Evolutionary conservation across 495 filamentous ascomycete genomes (phyloP).

Genomic region (Aspergillus kassunensis): DNA sequence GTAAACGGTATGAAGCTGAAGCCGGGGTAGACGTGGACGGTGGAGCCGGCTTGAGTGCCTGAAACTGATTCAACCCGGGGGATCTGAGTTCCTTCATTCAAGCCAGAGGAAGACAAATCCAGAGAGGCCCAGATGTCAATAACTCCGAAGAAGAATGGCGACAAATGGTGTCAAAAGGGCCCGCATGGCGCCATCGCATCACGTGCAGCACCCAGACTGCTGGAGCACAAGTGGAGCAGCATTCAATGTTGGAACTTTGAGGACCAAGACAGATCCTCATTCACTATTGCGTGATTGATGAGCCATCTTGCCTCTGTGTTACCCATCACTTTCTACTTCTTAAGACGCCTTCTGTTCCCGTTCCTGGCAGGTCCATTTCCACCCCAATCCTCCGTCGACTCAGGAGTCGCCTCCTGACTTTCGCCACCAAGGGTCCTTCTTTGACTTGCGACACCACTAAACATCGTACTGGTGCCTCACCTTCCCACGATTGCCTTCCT

Average conservation of each 20-base stretch:
- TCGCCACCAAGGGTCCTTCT: constrained; percentile 1
- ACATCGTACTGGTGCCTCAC: background rate
- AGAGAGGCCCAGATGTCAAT: too few relatives aligned
- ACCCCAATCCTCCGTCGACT: too few relatives aligned
- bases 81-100: background rate
- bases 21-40: background rate
- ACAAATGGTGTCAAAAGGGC: constrained; percentile 15
- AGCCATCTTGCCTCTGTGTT: too few relatives aligned
- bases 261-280: constrained; percentile 11
- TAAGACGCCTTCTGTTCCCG: background rate
- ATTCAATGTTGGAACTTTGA: too few relatives aligned
- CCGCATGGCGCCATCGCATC: constrained; percentile 22
- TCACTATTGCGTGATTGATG: constrained; percentile 19
- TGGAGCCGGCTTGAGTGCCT: background rate
- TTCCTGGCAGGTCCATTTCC: background rate
- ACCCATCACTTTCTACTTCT: background rate
- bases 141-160: too few relatives aligned
- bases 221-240: background rate
- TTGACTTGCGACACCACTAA: background rate
- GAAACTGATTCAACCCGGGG: background rate
- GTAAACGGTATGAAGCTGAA: too few relatives aligned
- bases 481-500: background rate
- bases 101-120: too few relatives aligned
- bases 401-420: background rate
- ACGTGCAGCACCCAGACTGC: constrained; percentile 12